These are phyloP conservation scores for Drosera capensis DNA, from an alignment of 148 eudicot species.

Conservation along the genomic window DNA sequence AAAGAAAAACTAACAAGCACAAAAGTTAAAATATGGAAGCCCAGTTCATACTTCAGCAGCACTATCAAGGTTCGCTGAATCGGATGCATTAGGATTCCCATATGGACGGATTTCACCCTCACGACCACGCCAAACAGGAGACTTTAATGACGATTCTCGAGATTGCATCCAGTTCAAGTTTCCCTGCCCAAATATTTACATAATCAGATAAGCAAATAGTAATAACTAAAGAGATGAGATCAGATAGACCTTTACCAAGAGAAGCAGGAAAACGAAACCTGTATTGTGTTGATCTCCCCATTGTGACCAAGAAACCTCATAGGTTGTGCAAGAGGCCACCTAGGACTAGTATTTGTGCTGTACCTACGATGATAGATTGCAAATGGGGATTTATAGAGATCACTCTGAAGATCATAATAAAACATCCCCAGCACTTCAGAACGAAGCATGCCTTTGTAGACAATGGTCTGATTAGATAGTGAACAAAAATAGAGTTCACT, in stretches of 20 bases:
- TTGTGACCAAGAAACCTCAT: slow-evolving; percentile 99
- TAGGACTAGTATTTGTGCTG: slow-evolving; percentile 97
- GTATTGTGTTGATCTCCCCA: slow-evolving; percentile 98
- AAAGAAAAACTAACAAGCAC: neutral
- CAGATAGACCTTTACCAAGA: slow-evolving; percentile 4
- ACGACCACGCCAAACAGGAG: slow-evolving; percentile 97
- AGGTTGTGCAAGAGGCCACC: slow-evolving; percentile 99
- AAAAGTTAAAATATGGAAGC: slow-evolving; percentile 1
- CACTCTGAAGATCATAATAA: slow-evolving; percentile 67
- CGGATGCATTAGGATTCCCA: slow-evolving; percentile 93
- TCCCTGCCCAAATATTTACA: slow-evolving; percentile 38
- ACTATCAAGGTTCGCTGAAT: slow-evolving; percentile 98
- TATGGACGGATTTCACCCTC: slow-evolving; percentile 91
- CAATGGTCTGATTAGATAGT: slow-evolving; percentile 85
- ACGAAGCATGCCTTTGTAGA: slow-evolving; percentile 98
- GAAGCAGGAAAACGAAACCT: slow-evolving; percentile 37
- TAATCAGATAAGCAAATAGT: neutral
- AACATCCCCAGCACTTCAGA: slow-evolving; percentile 90
- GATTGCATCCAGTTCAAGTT: slow-evolving; percentile 99
- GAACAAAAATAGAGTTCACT: slow-evolving; percentile 90
- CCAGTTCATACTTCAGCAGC: slow-evolving; percentile 67
- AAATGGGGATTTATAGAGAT: slow-evolving; percentile 69
- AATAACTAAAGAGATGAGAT: no score
- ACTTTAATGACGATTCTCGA: slow-evolving; percentile 69
- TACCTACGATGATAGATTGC: slow-evolving; percentile 95